Conservation (phyloP, 768 basidiomycete genomes). For the Leccinum barrowsii region DNA sequence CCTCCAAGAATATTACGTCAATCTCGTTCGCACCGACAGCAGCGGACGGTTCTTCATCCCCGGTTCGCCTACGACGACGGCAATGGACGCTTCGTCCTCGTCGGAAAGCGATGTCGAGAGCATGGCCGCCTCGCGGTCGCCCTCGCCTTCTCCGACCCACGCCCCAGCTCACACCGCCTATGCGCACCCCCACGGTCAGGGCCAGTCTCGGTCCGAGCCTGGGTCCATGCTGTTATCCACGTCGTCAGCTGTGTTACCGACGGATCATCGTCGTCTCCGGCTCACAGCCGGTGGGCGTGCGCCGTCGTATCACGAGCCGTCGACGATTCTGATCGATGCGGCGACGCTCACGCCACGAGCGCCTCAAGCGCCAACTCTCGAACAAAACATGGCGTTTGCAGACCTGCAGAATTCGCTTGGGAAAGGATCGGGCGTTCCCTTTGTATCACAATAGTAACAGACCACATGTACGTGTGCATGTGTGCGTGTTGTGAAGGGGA, state of each 20-base stretch:
- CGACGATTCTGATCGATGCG: constrained; percentile 37
- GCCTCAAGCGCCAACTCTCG: constrained; percentile 63
- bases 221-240: background rate
- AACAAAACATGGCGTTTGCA: constrained; percentile 84
- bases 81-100: background rate
- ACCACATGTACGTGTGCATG: background rate
- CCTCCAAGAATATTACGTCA: constrained; percentile 91
- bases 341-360: constrained; percentile 39
- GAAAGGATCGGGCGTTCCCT: constrained; percentile 26
- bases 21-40: constrained; percentile 84
- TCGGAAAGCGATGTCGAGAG: constrained; percentile 57
- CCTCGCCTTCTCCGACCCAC: constrained; percentile 39
- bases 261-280: constrained; percentile 24
- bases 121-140: constrained; percentile 42
- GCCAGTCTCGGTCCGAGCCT: background rate
- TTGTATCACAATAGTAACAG: constrained; percentile 7
- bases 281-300: constrained; percentile 23
- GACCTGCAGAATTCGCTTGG: constrained; percentile 51
- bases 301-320: constrained; percentile 31
- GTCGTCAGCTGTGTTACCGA: background rate
- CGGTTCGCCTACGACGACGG: constrained; percentile 33
- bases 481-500: background rate
- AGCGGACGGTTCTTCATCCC: constrained; percentile 52
- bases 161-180: background rate
- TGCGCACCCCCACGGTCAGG: background rate